Base-by-base conservation (phyloP, 176 grass and related monocot genomes). In the Oryza officinalis region DNA sequence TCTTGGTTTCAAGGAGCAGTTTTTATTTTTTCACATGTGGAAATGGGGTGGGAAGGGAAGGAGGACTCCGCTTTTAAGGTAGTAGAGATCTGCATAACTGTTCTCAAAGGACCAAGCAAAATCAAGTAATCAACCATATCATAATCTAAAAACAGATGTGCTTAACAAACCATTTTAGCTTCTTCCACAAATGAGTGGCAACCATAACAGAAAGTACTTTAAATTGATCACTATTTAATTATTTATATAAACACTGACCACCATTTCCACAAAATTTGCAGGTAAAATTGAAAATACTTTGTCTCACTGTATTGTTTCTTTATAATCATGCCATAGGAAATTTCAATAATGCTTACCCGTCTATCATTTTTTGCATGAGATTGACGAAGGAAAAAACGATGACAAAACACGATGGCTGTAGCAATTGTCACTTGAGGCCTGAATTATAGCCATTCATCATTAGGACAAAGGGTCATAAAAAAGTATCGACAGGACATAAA, bases 381-480 rank as follows among this genome's bases (percentile, higher is more conserved):
- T 44, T 94, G 94, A 28, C 92, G 90, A 74, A 97, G 92, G 83
- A 94, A 97, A 85, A 97, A 97, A 2, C 94, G 92, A 87, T 97
- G 94, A 73, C 88, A 97, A 35, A 94, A 97, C 67, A 94, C 88
- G 73, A 94, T 87, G 69, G 94, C 94, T 63, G 92, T 94, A 87
- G 94, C 92, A 87, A 97, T 97, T 37, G 94, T 97, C 79, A 97
- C 92, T 80, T 94, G 94, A 71, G 92, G 94, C 81, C 94, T 97
- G 54, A 30, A 92, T 76, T 37, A 85, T 61, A 83, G 31, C 8
- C 13, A 75, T 83, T 73, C 33, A 18, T 63, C 71, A 46, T 69
- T 35, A 69, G 49, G 10, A 54, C 54, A 74, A 33, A 44, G 1
- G 22, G 26, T 30, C 72, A 69, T 44, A 87, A n/a, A 57, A 40